Evolutionary conservation across 2,329 filamentous ascomycete species (phyloP).

Genomic region (Conoideocrella luteorostrata): DNA sequence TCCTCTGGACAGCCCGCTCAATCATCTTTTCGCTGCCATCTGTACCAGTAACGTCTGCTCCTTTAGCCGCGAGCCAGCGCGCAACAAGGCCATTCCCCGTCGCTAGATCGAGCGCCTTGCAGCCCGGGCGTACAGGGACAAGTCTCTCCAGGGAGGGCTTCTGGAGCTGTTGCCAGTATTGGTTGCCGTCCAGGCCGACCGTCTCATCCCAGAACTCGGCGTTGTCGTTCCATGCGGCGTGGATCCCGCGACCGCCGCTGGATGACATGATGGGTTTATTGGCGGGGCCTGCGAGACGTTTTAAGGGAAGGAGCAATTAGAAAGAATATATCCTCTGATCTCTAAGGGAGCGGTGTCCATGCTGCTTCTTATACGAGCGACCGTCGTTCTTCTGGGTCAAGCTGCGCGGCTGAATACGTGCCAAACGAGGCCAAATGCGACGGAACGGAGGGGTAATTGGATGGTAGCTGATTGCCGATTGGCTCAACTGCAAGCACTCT

Average conservation of each 20-base stretch:
- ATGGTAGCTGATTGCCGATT: no score
- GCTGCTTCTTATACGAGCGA: no score
- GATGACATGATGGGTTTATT: not conserved
- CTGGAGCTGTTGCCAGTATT: conserved; percentile 37
- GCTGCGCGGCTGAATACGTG: no score
- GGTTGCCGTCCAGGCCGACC: conserved; percentile 34
- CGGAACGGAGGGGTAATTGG: no score
- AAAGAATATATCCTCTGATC: no score
- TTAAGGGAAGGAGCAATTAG: no score
- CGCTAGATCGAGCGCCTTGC: conserved; percentile 39
- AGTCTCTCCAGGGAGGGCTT: conserved; percentile 33
- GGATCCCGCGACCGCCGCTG: conserved; percentile 13
- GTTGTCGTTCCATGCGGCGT: conserved; percentile 33
- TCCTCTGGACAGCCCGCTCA: conserved; percentile 21
- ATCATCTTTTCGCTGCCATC: conserved; percentile 38
- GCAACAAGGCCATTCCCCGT: conserved; percentile 44
- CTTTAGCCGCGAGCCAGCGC: conserved; percentile 33
- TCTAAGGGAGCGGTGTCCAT: no score
- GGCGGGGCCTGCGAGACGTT: no score
- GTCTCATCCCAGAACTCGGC: conserved; percentile 35
- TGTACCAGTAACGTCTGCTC: conserved; percentile 34
- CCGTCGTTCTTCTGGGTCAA: no score
- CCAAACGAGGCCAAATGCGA: no score
- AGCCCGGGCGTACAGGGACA: conserved; percentile 14
- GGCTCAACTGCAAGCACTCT: no score